Percentiles rank a stretch among this genome's conserved stretches.
phyloP scores from a whole-genome alignment of 164 flowering plant species.

The Annona squamosa region DNA sequence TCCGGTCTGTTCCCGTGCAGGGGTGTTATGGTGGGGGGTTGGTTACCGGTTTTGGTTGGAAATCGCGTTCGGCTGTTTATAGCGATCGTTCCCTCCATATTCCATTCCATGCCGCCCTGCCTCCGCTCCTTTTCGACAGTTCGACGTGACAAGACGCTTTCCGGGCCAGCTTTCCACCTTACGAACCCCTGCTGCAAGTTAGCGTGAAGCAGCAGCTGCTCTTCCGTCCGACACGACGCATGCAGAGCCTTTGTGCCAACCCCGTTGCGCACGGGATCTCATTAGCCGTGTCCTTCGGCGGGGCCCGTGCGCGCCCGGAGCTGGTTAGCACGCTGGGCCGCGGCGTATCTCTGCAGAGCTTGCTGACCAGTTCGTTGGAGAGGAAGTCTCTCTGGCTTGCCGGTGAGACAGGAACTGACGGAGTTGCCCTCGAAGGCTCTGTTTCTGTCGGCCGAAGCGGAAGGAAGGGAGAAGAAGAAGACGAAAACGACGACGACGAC shows the following conservation, averaged over 20 bases:
- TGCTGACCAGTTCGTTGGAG: conserved; percentile 20
- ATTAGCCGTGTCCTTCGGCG: conserved; percentile 29
- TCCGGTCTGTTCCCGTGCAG: not conserved
- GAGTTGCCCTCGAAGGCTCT: conserved; percentile 34
- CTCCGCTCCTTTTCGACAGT: not conserved
- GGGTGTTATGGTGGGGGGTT: not conserved
- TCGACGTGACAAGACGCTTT: not conserved
- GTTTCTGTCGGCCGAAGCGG: conserved; percentile 5
- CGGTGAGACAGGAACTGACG: conserved; percentile 15
- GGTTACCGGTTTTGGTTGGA: not conserved
- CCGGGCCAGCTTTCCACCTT: not conserved
- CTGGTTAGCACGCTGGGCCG: conserved; percentile 36
- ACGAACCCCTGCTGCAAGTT: not conserved
- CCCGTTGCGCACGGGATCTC: conserved; percentile 29
- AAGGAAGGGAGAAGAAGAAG: not conserved
- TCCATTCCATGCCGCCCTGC: not conserved
- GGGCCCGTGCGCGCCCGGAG: conserved; percentile 22
- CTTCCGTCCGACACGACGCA: not conserved
- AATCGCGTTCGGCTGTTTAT: not conserved
- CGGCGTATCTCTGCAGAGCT: conserved; percentile 17
- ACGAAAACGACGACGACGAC: conserved; percentile 3
- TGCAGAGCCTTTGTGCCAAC: conserved; percentile 57
- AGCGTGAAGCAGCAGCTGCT: not conserved
- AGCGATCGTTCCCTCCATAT: no score
- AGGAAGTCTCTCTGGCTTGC: conserved; percentile 49